Evolutionary conservation across 139 green algal genomes (phyloP), one percentile per base, ranked within the genome.

Genomic region (Trebouxia sp.): DNA sequence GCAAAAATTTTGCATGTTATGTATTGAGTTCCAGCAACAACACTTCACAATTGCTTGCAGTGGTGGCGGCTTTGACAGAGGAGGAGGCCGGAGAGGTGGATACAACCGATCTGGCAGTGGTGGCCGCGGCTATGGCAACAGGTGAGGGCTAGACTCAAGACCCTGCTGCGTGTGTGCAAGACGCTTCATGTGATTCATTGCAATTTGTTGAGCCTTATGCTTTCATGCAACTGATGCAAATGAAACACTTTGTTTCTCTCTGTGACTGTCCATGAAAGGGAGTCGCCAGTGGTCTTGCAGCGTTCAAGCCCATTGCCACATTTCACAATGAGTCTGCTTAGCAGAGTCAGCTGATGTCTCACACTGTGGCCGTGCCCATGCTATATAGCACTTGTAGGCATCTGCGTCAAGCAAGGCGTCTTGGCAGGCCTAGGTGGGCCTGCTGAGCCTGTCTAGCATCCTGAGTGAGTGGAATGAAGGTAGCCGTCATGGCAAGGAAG

Each of bases 51-150:
- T n/a, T n/a, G n/a, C n/a, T 72, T 51, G 51, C 70, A 42, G 62
- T 15, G 62, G 62, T 5, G 62, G 62, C 12, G 20, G 24, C 12
- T 42, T 4, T 2, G 62, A 35, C 32, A 72, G 62, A 45, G 26
- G 62, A 26, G 20, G 47, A 53, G 47, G 47, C 15, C 3, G n/a
- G n/a, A n/a, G 47, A 53, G 47, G 47, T 26, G 47, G 47, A 1
- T 53, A 53, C 20, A 17, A 17, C 47, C 15, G 47, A 6, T 53
- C 47, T 10, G 47, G 47, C 47, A 17, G 47, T 53, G 62, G 62
- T 26, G 30, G 62, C 30, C 30, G 62, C 30, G 35, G 62, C 62
- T 72, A 72, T 30, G 62, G 62, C 32, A 72, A 72, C 62, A 72
- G 62, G 62, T 72, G 35, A 45, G 62, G 0, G 11, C 1, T 6